Conservation (phyloP, 352 stramenopile species). For the Phytophthora agathidicida region DNA sequence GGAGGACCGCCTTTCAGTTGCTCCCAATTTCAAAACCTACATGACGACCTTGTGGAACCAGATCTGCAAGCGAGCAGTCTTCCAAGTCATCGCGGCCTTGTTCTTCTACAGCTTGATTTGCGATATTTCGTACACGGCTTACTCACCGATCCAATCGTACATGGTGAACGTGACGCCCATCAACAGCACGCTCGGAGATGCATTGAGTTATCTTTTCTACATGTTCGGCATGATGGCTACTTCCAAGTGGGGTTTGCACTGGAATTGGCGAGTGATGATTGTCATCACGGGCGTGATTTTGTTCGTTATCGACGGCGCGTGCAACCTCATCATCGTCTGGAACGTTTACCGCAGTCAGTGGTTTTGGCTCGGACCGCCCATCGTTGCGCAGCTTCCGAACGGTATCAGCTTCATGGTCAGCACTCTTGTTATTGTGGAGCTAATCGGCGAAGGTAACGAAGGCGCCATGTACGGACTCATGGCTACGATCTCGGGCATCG, state of each 20-base stretch:
- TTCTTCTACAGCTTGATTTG: conserved; percentile 43
- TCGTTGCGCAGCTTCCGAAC: conserved; percentile 39
- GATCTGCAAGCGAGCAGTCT: conserved; percentile 46
- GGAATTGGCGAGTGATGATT: conserved; percentile 52
- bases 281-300: conserved; percentile 29
- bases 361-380: conserved; percentile 49
- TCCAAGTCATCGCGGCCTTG: conserved; percentile 49
- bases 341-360: conserved; percentile 48
- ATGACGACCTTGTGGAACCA: conserved; percentile 39
- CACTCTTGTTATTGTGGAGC: conserved; percentile 45
- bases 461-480: conserved; percentile 53
- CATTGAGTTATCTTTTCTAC: conserved; percentile 35
- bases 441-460: conserved; percentile 53
- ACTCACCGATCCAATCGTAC: conserved; percentile 37
- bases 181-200: conserved; percentile 35
- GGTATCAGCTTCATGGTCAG: conserved; percentile 51
- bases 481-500: conserved; percentile 47
- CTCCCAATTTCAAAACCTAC: conserved; percentile 39
- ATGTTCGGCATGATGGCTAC: conserved; percentile 42
- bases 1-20: conserved; percentile 19
- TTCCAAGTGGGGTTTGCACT: conserved; percentile 45
- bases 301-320: conserved; percentile 34
- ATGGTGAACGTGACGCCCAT: conserved; percentile 36
- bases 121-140: conserved; percentile 32
- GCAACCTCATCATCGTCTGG: conserved; percentile 44